Evolutionary conservation across 345 rosid genomes (phyloP).

Genomic region (Gossypium turneri): DNA sequence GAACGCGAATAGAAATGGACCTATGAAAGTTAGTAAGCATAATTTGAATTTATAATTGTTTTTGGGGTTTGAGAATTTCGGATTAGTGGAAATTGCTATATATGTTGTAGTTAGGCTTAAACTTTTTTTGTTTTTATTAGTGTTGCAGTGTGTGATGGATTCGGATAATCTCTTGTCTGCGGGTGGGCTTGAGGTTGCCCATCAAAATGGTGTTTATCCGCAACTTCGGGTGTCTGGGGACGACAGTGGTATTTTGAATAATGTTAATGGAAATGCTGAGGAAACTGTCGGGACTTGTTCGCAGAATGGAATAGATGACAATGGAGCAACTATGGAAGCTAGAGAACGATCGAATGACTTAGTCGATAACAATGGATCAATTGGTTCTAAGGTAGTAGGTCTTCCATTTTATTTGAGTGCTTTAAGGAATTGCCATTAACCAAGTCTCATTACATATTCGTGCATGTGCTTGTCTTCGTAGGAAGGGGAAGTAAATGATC

Average conservation of each 20-base stretch:
- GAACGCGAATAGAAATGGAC: neutral
- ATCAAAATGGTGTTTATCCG: slow-evolving; percentile 49
- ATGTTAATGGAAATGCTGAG: slow-evolving; percentile 21
- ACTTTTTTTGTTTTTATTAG: slow-evolving; percentile 13
- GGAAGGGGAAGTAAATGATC: slow-evolving; percentile 44
- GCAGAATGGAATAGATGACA: slow-evolving; percentile 35
- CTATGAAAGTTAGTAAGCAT: neutral
- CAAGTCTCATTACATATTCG: neutral
- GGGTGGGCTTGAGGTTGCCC: slow-evolving; percentile 46
- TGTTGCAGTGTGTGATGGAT: slow-evolving; percentile 53
- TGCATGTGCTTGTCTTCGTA: slow-evolving; percentile 17
- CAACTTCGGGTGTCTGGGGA: slow-evolving; percentile 30
- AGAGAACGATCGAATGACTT: slow-evolving; percentile 20
- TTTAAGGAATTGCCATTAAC: neutral
- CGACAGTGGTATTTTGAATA: slow-evolving; percentile 28
- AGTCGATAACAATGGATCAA: slow-evolving; percentile 31
- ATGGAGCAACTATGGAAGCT: slow-evolving; percentile 26
- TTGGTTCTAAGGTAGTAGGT: slow-evolving; percentile 41
- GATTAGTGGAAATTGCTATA: slow-evolving; percentile 15
- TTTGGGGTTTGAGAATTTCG: slow-evolving; percentile 9
- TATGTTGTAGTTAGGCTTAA: neutral
- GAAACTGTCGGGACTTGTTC: slow-evolving; percentile 22
- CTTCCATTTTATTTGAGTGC: slow-evolving; percentile 10
- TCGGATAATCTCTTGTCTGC: slow-evolving; percentile 28
- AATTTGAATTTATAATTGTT: neutral